These are phyloP conservation scores for Bolboschoenus planiculmis DNA, from an alignment of 176 grass and related monocot genomes.

Conservation along the genomic window DNA sequence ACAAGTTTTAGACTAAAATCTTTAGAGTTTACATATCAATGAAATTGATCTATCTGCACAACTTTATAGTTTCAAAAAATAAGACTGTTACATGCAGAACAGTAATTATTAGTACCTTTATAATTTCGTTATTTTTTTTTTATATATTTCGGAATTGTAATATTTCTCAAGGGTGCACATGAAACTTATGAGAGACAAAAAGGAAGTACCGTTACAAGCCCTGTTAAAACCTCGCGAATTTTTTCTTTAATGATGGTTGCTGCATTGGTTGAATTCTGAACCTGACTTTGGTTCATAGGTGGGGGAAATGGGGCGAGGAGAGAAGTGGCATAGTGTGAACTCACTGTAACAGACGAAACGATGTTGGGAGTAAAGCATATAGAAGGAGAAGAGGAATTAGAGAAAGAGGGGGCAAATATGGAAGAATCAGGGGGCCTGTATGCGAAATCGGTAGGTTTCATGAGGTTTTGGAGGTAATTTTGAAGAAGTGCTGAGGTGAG, in stretches of 20 bases:
- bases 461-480: neutral
- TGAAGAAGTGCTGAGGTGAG: neutral
- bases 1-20: neutral
- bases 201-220: neutral
- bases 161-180: neutral
- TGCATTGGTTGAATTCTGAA: neutral
- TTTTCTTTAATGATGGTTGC: neutral
- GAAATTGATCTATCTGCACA: neutral
- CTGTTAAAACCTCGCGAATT: neutral
- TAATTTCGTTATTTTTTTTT: neutral
- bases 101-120: neutral
- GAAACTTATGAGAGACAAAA: neutral
- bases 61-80: neutral
- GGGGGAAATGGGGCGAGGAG: neutral
- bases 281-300: neutral
- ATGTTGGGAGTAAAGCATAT: neutral
- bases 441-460: neutral
- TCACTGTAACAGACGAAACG: neutral
- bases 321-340: neutral
- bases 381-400: neutral
- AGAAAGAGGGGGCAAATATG: neutral
- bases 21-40: neutral
- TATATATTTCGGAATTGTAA: neutral
- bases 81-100: neutral
- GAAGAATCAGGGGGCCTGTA: neutral